These are phyloP conservation scores for Cucurbitaria berberidis DNA, from an alignment of 2,329 filamentous ascomycete species.

Conservation along the genomic window DNA sequence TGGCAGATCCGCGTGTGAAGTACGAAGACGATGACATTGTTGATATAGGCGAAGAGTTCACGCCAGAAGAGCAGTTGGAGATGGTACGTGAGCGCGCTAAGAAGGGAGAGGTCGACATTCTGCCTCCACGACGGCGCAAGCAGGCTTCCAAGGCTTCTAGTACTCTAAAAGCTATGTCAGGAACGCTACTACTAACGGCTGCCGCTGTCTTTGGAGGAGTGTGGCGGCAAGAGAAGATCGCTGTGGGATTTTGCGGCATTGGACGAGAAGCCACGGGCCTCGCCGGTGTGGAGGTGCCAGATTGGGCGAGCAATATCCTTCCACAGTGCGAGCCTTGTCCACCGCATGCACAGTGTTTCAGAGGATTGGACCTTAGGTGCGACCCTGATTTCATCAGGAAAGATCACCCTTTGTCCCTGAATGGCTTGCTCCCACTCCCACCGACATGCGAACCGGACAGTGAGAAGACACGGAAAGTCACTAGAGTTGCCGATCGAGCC, in stretches of 20 bases:
- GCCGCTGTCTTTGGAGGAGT: slow-evolving; percentile 76
- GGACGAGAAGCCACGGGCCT: slow-evolving; percentile 66
- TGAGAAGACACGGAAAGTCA: slow-evolving; percentile 85
- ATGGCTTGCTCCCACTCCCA: slow-evolving; percentile 80
- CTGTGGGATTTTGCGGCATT: slow-evolving; percentile 91
- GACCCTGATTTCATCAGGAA: slow-evolving; percentile 87
- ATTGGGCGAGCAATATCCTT: slow-evolving; percentile 71
- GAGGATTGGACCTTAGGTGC: slow-evolving; percentile 77
- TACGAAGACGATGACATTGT: slow-evolving; percentile 54
- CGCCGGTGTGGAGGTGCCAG: slow-evolving; percentile 71
- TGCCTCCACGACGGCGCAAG: slow-evolving; percentile 46
- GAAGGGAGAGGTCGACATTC: slow-evolving; percentile 60
- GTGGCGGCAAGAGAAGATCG: slow-evolving; percentile 95
- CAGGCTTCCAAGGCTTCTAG: slow-evolving; percentile 50
- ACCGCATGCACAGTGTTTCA: slow-evolving; percentile 85
- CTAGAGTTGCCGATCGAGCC: slow-evolving; percentile 84
- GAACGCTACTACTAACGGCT: slow-evolving; percentile 73
- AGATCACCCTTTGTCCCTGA: slow-evolving; percentile 80
- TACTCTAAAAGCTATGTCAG: slow-evolving; percentile 68
- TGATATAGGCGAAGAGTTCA: slow-evolving; percentile 89
- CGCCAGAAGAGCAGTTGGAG: slow-evolving; percentile 82
- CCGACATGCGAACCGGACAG: slow-evolving; percentile 95
- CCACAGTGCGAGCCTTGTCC: slow-evolving; percentile 92
- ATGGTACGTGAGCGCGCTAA: slow-evolving; percentile 72
- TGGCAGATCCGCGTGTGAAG: slow-evolving; percentile 57